A percentile compares a stretch with the other conserved stretches of the same genome.
These are phyloP conservation scores for Phlyctochytrium planicorne DNA, from an alignment of 192 early-diverging fungal genomes.

Conservation along the genomic window DNA sequence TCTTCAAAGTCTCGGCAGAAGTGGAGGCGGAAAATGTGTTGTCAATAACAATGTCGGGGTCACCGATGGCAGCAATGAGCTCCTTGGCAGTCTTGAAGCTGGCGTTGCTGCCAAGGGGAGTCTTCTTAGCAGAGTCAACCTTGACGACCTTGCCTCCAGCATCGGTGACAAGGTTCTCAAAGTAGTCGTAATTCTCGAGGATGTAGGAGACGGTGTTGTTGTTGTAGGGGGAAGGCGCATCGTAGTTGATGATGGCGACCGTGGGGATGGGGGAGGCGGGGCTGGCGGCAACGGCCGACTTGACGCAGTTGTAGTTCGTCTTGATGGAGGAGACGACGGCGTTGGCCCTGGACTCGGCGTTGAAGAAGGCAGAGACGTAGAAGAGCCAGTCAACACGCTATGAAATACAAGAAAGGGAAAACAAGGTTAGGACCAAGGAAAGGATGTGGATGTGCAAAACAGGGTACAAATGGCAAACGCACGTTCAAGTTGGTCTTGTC, in stretches of 20 bases:
- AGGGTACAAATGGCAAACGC: no score
- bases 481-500: conserved; percentile 9
- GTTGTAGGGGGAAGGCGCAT: conserved; percentile 7
- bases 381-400: conserved; percentile 60
- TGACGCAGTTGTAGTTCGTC: conserved; percentile 59
- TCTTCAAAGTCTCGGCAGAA: conserved; percentile 18
- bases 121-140: conserved; percentile 6
- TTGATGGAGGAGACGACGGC: conserved; percentile 42
- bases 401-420: no score
- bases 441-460: conserved; percentile 7
- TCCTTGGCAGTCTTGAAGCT: not conserved
- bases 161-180: conserved; percentile 48
- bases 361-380: conserved; percentile 67
- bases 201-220: conserved; percentile 39
- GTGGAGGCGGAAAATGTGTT: conserved; percentile 16
- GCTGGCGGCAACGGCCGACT: conserved; percentile 33
- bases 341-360: conserved; percentile 55
- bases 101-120: not conserved
- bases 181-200: conserved; percentile 42
- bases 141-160: conserved; percentile 15
- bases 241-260: conserved; percentile 26
- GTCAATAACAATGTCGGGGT: conserved; percentile 38
- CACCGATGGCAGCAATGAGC: conserved; percentile 12
- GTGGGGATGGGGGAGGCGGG: conserved; percentile 51
- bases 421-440: not conserved